These are phyloP conservation scores for Beverwykella pulmonaria DNA, from an alignment of 495 filamentous ascomycete genomes.

Conservation along the genomic window DNA sequence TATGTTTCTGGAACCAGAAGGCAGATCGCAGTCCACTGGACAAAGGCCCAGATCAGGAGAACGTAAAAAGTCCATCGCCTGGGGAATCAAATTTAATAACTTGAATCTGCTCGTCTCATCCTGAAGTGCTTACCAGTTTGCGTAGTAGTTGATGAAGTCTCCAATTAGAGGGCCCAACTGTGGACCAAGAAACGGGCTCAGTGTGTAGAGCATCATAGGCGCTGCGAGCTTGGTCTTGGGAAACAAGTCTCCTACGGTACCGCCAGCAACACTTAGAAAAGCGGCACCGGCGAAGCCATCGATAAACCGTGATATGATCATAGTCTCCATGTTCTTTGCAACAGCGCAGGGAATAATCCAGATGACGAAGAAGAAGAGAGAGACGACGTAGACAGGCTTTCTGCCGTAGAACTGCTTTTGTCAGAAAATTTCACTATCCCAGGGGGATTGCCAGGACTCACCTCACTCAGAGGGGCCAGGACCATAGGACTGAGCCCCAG, in stretches of 20 bases:
- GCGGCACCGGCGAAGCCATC: conserved; percentile 81
- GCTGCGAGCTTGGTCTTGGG: conserved; percentile 2
- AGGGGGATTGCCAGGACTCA: too few relatives aligned
- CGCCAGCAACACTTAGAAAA: conserved; percentile 85
- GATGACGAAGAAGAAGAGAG: conserved; percentile 76
- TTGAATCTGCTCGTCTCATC: conserved; percentile 1
- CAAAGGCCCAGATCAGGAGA: conserved; percentile 75
- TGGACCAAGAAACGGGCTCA: conserved; percentile 10
- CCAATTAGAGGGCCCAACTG: conserved; percentile 52
- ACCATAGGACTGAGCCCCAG: conserved; percentile 22
- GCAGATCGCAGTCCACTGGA: conserved; percentile 63
- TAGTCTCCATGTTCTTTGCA: conserved; percentile 76
- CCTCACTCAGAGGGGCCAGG: conserved; percentile 18
- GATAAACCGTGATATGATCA: conserved; percentile 81
- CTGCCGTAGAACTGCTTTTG: conserved; percentile 71
- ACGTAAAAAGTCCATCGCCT: conserved; percentile 84
- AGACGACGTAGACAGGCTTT: conserved; percentile 77
- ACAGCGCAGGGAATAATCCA: conserved; percentile 88
- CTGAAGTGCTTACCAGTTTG: conserved; percentile 56
- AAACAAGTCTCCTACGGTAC: conserved; percentile 79
- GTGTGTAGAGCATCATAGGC: conserved; percentile 10
- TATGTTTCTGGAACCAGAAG: conserved; percentile 89
- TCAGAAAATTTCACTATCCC: too few relatives aligned
- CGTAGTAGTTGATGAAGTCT: conserved; percentile 76
- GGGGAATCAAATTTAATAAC: not conserved